Base-by-base conservation (phyloP, 129 eudicot genomes). In the Chrysanthemum makinoi region DNA sequence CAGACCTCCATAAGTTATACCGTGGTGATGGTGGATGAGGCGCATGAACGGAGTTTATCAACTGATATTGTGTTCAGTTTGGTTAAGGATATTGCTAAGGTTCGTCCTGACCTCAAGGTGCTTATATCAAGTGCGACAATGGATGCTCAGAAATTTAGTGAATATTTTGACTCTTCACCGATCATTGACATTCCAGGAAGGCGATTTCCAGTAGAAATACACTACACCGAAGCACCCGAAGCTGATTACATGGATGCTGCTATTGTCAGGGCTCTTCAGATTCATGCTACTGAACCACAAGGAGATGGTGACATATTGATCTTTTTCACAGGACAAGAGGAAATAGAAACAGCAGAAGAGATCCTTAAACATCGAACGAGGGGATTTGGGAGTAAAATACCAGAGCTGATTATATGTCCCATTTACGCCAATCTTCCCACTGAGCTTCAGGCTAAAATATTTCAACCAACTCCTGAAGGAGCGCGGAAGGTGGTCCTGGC, bases 1-100 rank as follows among this genome's bases (percentile, higher is more conserved):
- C 97, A 10, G 95, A 85, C 72, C 89, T n/a, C 87, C 69, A 78
- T 83, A 43, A 73, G 89, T 82, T 90, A 66, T 66, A 89, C 95
- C 83, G 95, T 89, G 54, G 76, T 89, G 28, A 93, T 93, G 95
- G 96, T 93, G 68, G 98, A 93, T 56, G 96, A 93, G 82, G 98
- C 98, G 53, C 98, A 93, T 26, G 98, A 93, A 72, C 85, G 96
- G 75, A 93, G 92, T 2, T 74, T 93, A 16, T 87, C 92, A 35
- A 93, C 98, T 1, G 98, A 93, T 52, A 83, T 93, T 16, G 70
- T 93, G 69, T 93, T 89, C 67, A 92, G 96, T 59, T 93, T 93
- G 72, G 95, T 93, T 44, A 93, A 93, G 92, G 98, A 93, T 75
- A 87, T 89, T 72, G 77, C 96, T 18, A 87, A 89, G 5, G 85